Base-by-base conservation (phyloP, 768 basidiomycete genomes). In the Mycena rosella region DNA sequence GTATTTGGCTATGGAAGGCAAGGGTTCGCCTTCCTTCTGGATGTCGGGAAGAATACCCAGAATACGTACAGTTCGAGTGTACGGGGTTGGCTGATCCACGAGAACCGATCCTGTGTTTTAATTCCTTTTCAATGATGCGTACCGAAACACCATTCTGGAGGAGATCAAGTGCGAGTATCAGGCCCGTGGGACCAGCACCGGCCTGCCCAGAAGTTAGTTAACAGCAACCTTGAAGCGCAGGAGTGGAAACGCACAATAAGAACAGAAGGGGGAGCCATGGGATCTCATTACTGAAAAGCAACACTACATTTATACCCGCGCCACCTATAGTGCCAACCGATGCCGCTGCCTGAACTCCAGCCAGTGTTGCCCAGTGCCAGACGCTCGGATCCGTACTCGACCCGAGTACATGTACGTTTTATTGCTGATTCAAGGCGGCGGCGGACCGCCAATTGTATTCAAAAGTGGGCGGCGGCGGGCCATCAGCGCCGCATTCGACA, bases 41-140 rank as follows among this genome's bases (percentile, higher is more conserved):
- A 78, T 58, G 9, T 72, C 70, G 17, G 69, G 61, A 2, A 74
- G 47, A 20, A 72, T 64, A 11, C 74, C 77, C 9, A 79, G 72
- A 36, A 74, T 44, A 14, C 67, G 65, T 75, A 73, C 4, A 76
- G 62, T 60, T 79, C 78, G 32, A 74, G 63, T 8, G 69, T 61
- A 3, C 78, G 75, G 6, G 75, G 70, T 76, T 79, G 49, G 34
- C 77, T 20, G 72, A n/a, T 0, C 77, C 80, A 11, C 78, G 73
- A 5, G 70, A 68, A 13, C 77, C 75, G 4, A 57, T 52, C 15
- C 74, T 72, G 54, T 72, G 73, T 0, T 54, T 59, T 0, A 61
- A 40, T 42, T 61, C 60, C 47, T 77, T 77, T 63, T 80, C 78
- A 58, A 80, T 71, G 60, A 82, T 77, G 18, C 79, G 78, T 24